Evolutionary conservation across 2,329 filamentous ascomycete species (phyloP).

Genomic region (Exophiala mesophila): DNA sequence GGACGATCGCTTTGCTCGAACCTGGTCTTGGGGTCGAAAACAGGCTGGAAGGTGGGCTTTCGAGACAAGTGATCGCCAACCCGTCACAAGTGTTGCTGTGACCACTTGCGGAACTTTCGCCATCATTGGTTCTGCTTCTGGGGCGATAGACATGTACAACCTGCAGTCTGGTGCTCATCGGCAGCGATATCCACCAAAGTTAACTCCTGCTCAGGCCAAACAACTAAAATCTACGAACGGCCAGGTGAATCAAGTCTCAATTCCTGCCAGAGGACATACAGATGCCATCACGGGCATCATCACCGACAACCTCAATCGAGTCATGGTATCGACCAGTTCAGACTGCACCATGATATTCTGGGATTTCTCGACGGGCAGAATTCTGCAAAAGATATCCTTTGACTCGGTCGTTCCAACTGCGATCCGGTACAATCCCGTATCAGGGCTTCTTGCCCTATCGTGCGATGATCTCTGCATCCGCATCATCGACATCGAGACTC

Average conservation of each 20-base stretch:
- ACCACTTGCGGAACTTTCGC: conserved; percentile 93
- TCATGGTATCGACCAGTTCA: conserved; percentile 76
- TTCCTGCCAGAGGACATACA: conserved; percentile 66
- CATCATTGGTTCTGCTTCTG: conserved; percentile 75
- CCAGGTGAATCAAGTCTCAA: conserved; percentile 40
- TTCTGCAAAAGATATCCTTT: conserved; percentile 80
- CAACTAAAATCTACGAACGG: conserved; percentile 65
- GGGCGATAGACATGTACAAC: conserved; percentile 92
- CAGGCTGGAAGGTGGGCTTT: conserved; percentile 90
- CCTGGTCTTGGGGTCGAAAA: conserved; percentile 98
- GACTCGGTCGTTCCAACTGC: conserved; percentile 70
- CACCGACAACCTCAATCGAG: conserved; percentile 83
- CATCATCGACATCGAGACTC: conserved; percentile 84
- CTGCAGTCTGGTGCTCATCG: conserved; percentile 87
- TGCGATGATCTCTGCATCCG: conserved; percentile 87
- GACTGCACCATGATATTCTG: conserved; percentile 97
- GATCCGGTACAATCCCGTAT: conserved; percentile 74
- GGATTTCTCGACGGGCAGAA: conserved; percentile 80
- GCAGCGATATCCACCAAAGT: conserved; percentile 75
- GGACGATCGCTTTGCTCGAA: conserved; percentile 76
- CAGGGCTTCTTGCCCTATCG: conserved; percentile 79
- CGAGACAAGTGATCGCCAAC: conserved; percentile 64
- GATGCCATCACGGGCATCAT: conserved; percentile 79
- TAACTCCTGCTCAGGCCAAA: conserved; percentile 73
- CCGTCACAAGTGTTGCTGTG: conserved; percentile 68